phyloP scores from a whole-genome alignment of 2,329 filamentous ascomycete genomes.

The Ophiocordyceps australis region DNA sequence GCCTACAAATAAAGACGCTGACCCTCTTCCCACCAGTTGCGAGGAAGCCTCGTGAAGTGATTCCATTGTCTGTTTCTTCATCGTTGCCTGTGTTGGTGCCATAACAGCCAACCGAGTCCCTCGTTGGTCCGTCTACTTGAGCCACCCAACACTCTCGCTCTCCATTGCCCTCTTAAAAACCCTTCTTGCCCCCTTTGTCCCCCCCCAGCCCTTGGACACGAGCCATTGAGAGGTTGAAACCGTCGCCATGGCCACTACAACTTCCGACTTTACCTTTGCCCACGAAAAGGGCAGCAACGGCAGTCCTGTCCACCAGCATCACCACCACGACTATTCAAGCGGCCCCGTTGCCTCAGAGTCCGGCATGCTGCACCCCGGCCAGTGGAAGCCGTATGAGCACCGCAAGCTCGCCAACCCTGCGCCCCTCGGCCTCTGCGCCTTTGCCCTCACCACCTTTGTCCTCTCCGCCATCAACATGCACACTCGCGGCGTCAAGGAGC shows the following conservation, averaged over 20 bases:
- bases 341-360: conserved; percentile 34
- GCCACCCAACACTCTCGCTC: no score
- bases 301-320: conserved; percentile 5
- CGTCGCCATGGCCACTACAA: conserved; percentile 3
- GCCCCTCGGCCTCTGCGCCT: conserved; percentile 58
- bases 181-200: no score
- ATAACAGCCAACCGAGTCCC: no score
- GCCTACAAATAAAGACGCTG: no score
- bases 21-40: no score
- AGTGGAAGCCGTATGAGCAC: conserved; percentile 42
- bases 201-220: no score
- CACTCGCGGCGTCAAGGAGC: conserved; percentile 35
- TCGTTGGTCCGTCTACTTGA: no score
- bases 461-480: conserved; percentile 58
- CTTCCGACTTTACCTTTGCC: conserved; percentile 1
- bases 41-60: no score
- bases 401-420: conserved; percentile 68
- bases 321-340: conserved; percentile 8
- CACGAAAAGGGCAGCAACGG: conserved; percentile 2
- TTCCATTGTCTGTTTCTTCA: no score
- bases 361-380: conserved; percentile 55
- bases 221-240: no score
- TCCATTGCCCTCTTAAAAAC: no score
- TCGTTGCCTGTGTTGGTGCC: no score
- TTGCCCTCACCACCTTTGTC: conserved; percentile 71